Percentiles rank a stretch among this genome's conserved stretches.
phyloP scores from a whole-genome alignment of 768 basidiomycete species.

The Agaricus blazei region DNA sequence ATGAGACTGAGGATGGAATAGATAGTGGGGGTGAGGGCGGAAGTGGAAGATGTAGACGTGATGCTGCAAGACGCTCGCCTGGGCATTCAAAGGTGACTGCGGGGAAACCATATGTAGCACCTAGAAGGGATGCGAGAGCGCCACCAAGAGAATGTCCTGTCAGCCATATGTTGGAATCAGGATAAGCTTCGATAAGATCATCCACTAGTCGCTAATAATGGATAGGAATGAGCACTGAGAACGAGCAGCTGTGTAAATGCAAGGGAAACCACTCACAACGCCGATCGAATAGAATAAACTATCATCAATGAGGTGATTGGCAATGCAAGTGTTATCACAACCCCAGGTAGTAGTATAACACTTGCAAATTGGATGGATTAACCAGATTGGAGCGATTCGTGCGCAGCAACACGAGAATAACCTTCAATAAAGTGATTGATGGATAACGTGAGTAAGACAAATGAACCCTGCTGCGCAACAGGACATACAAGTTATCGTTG shows the following conservation, averaged over 20 bases:
- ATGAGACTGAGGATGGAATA: neutral
- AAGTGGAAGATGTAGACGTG: slow-evolving; percentile 81
- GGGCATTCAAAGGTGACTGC: slow-evolving; percentile 91
- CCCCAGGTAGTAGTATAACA: slow-evolving; percentile 70
- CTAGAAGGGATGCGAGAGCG: slow-evolving; percentile 81
- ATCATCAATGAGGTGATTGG: slow-evolving; percentile 79
- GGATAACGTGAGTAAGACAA: neutral
- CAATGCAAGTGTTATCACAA: slow-evolving; percentile 80
- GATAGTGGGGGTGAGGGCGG: slow-evolving; percentile 55
- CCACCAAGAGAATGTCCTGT: slow-evolving; percentile 92
- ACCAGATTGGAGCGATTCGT: slow-evolving; percentile 82
- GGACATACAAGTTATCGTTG: slow-evolving; percentile 71
- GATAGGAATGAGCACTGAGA: neutral
- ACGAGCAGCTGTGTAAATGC: neutral
- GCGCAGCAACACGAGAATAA: slow-evolving; percentile 94
- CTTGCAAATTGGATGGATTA: slow-evolving; percentile 80
- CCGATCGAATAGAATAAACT: slow-evolving; percentile 91
- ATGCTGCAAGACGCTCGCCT: slow-evolving; percentile 65
- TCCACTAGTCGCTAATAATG: slow-evolving; percentile 71
- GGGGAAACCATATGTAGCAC: slow-evolving; percentile 85
- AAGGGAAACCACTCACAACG: slow-evolving; percentile 46
- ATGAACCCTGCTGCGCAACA: neutral
- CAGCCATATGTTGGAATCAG: slow-evolving; percentile 82
- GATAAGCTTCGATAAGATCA: slow-evolving; percentile 81
- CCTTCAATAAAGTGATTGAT: slow-evolving; percentile 13